These are phyloP conservation scores for Termitomyces sp. DNA, from an alignment of 768 basidiomycete species.

Conservation along the genomic window DNA sequence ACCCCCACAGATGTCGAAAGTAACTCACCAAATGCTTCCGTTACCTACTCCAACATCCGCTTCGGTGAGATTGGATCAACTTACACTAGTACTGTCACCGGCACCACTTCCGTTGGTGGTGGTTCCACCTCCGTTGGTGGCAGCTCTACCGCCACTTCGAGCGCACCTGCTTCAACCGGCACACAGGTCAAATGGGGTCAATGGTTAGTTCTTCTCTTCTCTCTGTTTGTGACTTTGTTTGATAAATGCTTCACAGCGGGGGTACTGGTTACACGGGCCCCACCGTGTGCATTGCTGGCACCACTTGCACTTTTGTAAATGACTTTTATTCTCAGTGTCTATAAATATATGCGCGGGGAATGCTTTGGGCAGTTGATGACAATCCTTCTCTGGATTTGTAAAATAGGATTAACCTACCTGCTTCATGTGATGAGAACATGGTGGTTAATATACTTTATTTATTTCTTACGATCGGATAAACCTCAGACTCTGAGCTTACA, in stretches of 20 bases:
- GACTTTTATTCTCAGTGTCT: slow-evolving; percentile 3
- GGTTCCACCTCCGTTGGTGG: neutral
- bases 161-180: neutral
- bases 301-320: slow-evolving; percentile 3
- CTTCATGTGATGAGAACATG: neutral
- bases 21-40: slow-evolving; percentile 18
- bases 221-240: neutral
- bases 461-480: neutral
- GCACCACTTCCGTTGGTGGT: neutral
- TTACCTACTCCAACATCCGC: slow-evolving; percentile 32
- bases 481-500: neutral
- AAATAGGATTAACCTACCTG: neutral
- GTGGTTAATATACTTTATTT: neutral
- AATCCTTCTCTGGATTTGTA: neutral
- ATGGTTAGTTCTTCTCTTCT: neutral
- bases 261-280: slow-evolving; percentile 4
- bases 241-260: neutral
- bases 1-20: slow-evolving; percentile 32
- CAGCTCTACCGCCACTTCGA: neutral
- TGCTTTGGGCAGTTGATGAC: neutral
- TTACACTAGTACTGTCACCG: slow-evolving; percentile 1
- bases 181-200: slow-evolving; percentile 2
- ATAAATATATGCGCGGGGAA: neutral
- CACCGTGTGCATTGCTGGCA: slow-evolving; percentile 1
- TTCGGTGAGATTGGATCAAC: slow-evolving; percentile 7